Base-by-base conservation (phyloP, 1,284 basidiomycete species). In the Schizophyllum commune region DNA sequence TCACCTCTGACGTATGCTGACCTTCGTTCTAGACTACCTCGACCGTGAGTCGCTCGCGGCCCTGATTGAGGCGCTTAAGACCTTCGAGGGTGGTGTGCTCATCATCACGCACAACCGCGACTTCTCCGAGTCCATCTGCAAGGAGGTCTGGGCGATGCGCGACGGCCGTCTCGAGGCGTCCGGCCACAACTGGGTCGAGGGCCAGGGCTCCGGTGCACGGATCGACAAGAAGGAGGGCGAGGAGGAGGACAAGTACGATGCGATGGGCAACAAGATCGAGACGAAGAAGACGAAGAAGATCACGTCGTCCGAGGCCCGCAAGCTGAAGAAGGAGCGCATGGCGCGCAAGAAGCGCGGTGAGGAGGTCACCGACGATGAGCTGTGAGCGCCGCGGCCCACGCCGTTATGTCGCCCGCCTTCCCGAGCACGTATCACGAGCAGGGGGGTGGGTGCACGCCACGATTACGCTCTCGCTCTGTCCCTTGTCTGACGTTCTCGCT, bases 111-210 rank as follows among this genome's bases (percentile, higher is more conserved):
- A 96, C 87, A 95, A 95, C 86, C 88, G 91, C 68, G 95, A 97
- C 83, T 98, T 98, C 84, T 96, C 94, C 63, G 96, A 98, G 85
- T 92, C 89, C 51, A 80, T 98, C 66, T 98, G 95, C 82, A 79
- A 83, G 69, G 91, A 92, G 79, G 92, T 94, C 57, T 95, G 92
- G 92, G 94, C 94, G 52, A 96, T 96, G 93, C 85, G 89, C 62
- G 92, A 96, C 71, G 95, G 95, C 70, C 86, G 80, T 70, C 87
- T 97, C 65, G 91, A 93, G 79, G 93, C 95, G 13, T 96, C 94
- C 57, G 96, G 96, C 66, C 96, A 98, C 83, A 94, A 96, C 84
- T 96, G 93, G 93, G 94, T 97, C 70, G 96, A 99, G 79, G 95
- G 95, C 60, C 96, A 99, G 77, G 95, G 95, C 62, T 83, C 91